These are phyloP conservation scores for Crithidia fasciculata DNA, from an alignment of 208 protist species.

Conservation along the genomic window DNA sequence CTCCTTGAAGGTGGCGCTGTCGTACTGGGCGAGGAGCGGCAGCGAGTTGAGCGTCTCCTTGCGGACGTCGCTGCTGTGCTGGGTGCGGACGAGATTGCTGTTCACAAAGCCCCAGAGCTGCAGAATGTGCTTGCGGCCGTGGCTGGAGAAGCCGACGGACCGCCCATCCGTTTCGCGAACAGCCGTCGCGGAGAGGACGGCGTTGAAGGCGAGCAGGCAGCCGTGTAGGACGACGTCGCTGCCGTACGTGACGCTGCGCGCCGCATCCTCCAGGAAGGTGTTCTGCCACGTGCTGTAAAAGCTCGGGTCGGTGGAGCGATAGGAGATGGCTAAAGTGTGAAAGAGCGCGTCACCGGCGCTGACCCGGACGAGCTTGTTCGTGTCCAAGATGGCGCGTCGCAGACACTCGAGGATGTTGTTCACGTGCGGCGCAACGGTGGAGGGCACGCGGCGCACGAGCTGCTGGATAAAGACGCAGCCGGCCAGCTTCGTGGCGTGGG, in stretches of 20 bases:
- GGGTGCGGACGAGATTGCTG: slow-evolving; percentile 34
- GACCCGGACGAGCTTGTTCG: slow-evolving; percentile 42
- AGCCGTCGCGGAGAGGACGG: slow-evolving; percentile 68
- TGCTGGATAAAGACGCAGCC: slow-evolving; percentile 80
- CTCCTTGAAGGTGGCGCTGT: slow-evolving; percentile 65
- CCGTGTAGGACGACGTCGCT: slow-evolving; percentile 55
- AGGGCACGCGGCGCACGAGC: slow-evolving; percentile 73
- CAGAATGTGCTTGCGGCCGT: slow-evolving; percentile 41
- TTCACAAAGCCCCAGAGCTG: slow-evolving; percentile 72
- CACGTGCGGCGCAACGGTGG: slow-evolving; percentile 54
- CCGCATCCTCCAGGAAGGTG: slow-evolving; percentile 56
- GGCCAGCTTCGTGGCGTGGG: slow-evolving; percentile 58
- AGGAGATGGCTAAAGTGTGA: slow-evolving; percentile 62
- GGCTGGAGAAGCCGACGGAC: slow-evolving; percentile 49
- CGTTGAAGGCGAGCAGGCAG: slow-evolving; percentile 70
- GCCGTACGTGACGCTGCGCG: slow-evolving; percentile 47
- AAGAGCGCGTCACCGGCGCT: slow-evolving; percentile 56
- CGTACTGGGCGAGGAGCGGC: slow-evolving; percentile 79
- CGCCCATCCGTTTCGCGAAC: slow-evolving; percentile 37
- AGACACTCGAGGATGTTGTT: slow-evolving; percentile 68
- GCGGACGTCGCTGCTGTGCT: slow-evolving; percentile 41
- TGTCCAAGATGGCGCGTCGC: slow-evolving; percentile 55
- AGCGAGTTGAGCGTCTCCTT: slow-evolving; percentile 63
- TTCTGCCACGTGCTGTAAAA: slow-evolving; percentile 73
- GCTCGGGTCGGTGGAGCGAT: slow-evolving; percentile 57